These are phyloP conservation scores for Blastocystis hominis DNA, from an alignment of 352 stramenopile genomes.

Conservation along the genomic window DNA sequence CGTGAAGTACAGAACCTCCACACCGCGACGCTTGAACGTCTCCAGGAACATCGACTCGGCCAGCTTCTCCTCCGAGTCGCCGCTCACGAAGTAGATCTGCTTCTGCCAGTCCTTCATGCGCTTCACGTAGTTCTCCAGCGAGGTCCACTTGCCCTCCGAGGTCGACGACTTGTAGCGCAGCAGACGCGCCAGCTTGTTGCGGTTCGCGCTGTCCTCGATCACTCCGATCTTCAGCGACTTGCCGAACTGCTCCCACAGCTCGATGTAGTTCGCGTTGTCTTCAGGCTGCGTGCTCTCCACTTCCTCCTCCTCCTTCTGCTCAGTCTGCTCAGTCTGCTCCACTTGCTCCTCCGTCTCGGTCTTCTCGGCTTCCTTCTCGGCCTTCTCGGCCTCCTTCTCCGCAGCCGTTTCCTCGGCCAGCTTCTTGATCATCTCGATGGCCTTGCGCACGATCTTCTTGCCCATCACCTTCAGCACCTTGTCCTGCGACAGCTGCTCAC, in stretches of 20 bases:
- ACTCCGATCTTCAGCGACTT: conserved; percentile 96
- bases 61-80: conserved; percentile 79
- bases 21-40: conserved; percentile 84
- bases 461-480: no score
- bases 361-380: no score
- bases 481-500: conserved; percentile 95
- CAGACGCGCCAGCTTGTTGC: no score
- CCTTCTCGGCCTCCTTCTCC: no score
- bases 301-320: no score
- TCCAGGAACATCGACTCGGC: conserved; percentile 89
- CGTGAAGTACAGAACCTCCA: conserved; percentile 95
- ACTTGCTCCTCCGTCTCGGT: conserved; percentile 64
- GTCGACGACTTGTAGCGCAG: conserved; percentile 90
- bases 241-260: conserved; percentile 93
- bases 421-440: conserved; percentile 92
- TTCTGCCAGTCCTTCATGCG: conserved; percentile 98
- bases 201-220: conserved; percentile 99
- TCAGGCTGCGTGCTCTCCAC: conserved; percentile 57
- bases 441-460: conserved; percentile 99
- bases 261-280: conserved; percentile 80
- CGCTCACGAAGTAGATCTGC: conserved; percentile 95
- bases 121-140: conserved; percentile 86
- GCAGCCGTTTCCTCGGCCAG: conserved; percentile 67
- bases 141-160: conserved; percentile 77
- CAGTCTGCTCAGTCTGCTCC: conserved; percentile 63